A percentile compares a stretch with the other conserved stretches of the same genome.
Evolutionary conservation across 108 stramenopile species (phyloP).

Genomic region (Pseudonitzschia delicatissima): DNA sequence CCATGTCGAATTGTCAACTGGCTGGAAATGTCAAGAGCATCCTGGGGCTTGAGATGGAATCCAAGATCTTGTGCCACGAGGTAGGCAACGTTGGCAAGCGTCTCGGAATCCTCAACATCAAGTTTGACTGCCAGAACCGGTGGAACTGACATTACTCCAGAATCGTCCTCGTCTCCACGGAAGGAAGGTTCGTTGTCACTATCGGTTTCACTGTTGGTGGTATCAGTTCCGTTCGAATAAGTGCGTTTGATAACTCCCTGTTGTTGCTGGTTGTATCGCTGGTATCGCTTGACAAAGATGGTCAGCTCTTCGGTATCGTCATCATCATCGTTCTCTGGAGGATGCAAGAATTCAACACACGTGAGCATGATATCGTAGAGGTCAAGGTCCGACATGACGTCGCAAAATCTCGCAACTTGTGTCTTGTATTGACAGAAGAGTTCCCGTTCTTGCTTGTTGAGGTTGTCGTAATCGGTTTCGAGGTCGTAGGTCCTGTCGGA

Average conservation of each 20-base stretch:
- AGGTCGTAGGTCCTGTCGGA: neutral
- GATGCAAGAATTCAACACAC: slow-evolving; percentile 21
- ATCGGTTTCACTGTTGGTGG: neutral
- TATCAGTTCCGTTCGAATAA: neutral
- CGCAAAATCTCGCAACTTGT: slow-evolving; percentile 25
- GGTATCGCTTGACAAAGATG: slow-evolving; percentile 9
- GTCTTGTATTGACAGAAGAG: slow-evolving; percentile 12
- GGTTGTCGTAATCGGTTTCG: neutral
- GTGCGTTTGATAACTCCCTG: too few relatives aligned
- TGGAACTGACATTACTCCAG: neutral
- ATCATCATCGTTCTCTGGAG: slow-evolving; percentile 23
- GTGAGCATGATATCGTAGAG: slow-evolving; percentile 38
- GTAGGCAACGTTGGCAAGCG: neutral
- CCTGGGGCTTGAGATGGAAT: neutral
- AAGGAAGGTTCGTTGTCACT: neutral
- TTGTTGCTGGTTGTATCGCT: too few relatives aligned
- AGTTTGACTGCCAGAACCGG: neutral
- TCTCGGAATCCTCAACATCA: neutral
- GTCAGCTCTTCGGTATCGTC: slow-evolving; percentile 21
- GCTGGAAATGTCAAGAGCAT: neutral
- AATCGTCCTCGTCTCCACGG: neutral
- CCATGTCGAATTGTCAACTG: slow-evolving; percentile 2
- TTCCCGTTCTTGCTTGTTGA: slow-evolving; percentile 18
- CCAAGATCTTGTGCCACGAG: neutral
- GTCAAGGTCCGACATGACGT: slow-evolving; percentile 28